Percentiles rank a stretch among this genome's conserved stretches.
Conservation (phyloP, 2,329 filamentous ascomycete genomes). For the Trichoderma sp. region DNA sequence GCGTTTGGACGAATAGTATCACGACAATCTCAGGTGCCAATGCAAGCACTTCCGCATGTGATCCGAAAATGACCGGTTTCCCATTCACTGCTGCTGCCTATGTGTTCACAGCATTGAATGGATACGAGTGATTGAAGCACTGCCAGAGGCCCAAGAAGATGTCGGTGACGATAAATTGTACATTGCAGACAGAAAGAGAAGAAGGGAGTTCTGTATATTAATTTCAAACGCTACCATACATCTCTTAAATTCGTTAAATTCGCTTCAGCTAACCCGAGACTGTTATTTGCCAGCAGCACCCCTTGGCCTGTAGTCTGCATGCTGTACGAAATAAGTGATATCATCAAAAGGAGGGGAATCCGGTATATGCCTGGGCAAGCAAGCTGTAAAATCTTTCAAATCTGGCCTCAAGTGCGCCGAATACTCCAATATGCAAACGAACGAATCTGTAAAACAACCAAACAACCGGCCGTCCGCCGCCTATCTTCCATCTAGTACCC, state of each 20-base stretch:
- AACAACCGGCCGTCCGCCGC: not conserved
- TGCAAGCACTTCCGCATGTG: not conserved
- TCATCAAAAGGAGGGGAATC: slow-evolving; percentile 14
- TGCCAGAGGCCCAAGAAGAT: not conserved
- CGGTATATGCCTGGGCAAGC: not conserved
- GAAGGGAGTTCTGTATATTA: slow-evolving; percentile 8
- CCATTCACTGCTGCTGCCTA: not conserved
- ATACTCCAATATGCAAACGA: slow-evolving; percentile 20
- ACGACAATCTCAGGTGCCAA: not conserved
- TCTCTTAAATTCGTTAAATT: not conserved
- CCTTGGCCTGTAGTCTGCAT: not conserved
- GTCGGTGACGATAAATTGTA: not conserved
- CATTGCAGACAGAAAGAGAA: not conserved
- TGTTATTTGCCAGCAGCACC: slow-evolving; percentile 10
- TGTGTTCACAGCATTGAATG: not conserved
- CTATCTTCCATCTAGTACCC: slow-evolving; percentile 35
- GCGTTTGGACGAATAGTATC: not conserved
- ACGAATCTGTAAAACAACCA: not conserved
- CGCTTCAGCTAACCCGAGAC: slow-evolving; percentile 1
- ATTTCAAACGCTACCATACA: slow-evolving; percentile 11
- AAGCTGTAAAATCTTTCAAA: slow-evolving; percentile 10
- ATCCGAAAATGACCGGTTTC: not conserved
- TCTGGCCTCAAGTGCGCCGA: not conserved
- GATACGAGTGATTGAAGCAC: not conserved
- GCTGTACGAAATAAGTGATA: slow-evolving; percentile 4